These are phyloP conservation scores for Ogataea siamensis DNA, from an alignment of 805 yeast species.

Conservation along the genomic window DNA sequence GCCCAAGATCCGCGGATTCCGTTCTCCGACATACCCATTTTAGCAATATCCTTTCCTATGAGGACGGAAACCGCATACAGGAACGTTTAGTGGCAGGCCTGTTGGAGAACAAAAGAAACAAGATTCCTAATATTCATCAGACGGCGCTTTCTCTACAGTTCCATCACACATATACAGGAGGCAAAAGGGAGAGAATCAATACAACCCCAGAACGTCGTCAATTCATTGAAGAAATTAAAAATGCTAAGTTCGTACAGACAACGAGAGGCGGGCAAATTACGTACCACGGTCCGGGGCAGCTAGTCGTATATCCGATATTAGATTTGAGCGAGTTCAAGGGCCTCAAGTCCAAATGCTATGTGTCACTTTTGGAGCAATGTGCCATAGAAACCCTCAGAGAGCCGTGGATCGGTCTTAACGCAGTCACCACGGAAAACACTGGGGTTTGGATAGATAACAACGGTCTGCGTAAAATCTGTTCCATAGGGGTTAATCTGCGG, in stretches of 20 bases:
- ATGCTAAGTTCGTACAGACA: conserved; percentile 71
- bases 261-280: conserved; percentile 95
- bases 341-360: conserved; percentile 51
- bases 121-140: conserved; percentile 40
- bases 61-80: conserved; percentile 55
- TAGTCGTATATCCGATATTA: conserved; percentile 77
- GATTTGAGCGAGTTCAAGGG: conserved; percentile 62
- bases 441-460: conserved; percentile 74
- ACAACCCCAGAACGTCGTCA: conserved; percentile 31
- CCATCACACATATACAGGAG: conserved; percentile 86
- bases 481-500: conserved; percentile 85
- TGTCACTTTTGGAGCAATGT: conserved; percentile 44
- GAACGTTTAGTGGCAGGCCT: conserved; percentile 53
- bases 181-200: conserved; percentile 69
- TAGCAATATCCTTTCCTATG: conserved; percentile 38
- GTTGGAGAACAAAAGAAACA: conserved; percentile 47
- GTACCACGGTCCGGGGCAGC: conserved; percentile 95
- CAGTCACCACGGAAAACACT: conserved; percentile 63
- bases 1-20: conserved; percentile 28
- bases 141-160: conserved; percentile 80
- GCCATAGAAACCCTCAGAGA: conserved; percentile 25
- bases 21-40: conserved; percentile 45
- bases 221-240: conserved; percentile 31
- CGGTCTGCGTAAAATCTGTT: conserved; percentile 64
- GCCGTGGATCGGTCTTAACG: conserved; percentile 38